Conservation (phyloP, 306 rosid species). For the Medicago lupulina region DNA sequence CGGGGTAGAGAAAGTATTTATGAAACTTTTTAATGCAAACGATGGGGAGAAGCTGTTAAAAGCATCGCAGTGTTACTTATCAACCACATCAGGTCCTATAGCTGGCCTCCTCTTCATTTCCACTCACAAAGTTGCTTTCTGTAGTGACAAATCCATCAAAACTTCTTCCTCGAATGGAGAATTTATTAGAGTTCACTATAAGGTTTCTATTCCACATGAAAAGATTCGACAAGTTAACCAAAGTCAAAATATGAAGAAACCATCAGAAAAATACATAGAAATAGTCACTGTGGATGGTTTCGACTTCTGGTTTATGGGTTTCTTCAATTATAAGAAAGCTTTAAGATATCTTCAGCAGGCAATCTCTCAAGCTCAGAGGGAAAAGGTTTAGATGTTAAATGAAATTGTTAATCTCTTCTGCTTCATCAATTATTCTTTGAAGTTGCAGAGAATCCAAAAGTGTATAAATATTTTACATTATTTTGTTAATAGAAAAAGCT, state of each 20-base stretch:
- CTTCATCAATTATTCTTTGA: slow-evolving; percentile 36
- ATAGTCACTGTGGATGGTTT: slow-evolving; percentile 28
- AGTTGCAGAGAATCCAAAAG: not conserved
- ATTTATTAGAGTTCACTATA: slow-evolving; percentile 58
- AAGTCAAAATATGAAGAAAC: slow-evolving; percentile 29
- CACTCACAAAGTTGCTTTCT: slow-evolving; percentile 72
- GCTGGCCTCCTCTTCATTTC: slow-evolving; percentile 92
- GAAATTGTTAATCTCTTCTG: slow-evolving; percentile 25
- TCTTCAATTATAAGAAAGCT: slow-evolving; percentile 10
- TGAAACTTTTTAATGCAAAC: too few species aligned
- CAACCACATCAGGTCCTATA: slow-evolving; percentile 79
- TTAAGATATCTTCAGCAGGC: slow-evolving; percentile 17
- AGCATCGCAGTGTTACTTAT: too few species aligned
- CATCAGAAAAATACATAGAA: slow-evolving; percentile 35
- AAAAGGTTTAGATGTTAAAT: not conserved
- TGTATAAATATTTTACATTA: slow-evolving; percentile 49
- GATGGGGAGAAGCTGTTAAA: too few species aligned
- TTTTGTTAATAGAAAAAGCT: slow-evolving; percentile 14
- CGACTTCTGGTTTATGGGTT: slow-evolving; percentile 37
- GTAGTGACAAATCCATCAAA: slow-evolving; percentile 78
- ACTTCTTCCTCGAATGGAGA: slow-evolving; percentile 58
- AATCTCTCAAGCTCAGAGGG: slow-evolving; percentile 12
- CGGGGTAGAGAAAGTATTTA: too few species aligned
- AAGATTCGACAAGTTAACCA: slow-evolving; percentile 34
- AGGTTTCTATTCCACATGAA: slow-evolving; percentile 42